Conservation (phyloP, 371 early-diverging fungal species). For the Saksenaea vasiformis region DNA sequence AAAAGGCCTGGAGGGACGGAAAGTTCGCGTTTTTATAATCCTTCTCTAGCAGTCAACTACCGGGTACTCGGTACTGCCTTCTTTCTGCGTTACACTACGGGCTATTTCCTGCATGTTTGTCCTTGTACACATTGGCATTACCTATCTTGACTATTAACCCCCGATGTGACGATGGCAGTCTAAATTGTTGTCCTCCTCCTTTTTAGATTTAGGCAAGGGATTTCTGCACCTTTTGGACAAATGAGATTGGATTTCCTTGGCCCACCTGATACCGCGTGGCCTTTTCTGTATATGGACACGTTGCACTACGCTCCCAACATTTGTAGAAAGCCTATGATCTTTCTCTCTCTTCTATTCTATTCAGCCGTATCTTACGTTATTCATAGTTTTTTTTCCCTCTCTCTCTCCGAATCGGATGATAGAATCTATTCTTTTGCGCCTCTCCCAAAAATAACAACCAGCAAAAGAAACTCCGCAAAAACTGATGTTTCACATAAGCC, state of each 20-base stretch:
- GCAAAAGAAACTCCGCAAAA: neutral
- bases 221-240: neutral
- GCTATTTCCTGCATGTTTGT: neutral
- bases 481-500: neutral
- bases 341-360: neutral
- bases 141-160: neutral
- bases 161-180: neutral
- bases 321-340: neutral
- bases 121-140: neutral
- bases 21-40: neutral
- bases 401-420: conserved; percentile 5
- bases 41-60: neutral
- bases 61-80: conserved; percentile 4
- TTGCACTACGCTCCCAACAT: neutral
- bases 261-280: conserved; percentile 1
- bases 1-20: neutral
- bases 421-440: neutral
- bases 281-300: conserved; percentile 2
- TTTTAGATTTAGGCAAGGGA: neutral
- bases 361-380: neutral
- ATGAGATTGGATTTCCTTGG: neutral
- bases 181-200: neutral
- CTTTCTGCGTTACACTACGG: neutral
- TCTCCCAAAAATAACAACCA: neutral
- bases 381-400: neutral